Evolutionary conservation across 2,329 filamentous ascomycete species (phyloP), one percentile per base, ranked within the genome.

Genomic region (Diaporthe capsici): DNA sequence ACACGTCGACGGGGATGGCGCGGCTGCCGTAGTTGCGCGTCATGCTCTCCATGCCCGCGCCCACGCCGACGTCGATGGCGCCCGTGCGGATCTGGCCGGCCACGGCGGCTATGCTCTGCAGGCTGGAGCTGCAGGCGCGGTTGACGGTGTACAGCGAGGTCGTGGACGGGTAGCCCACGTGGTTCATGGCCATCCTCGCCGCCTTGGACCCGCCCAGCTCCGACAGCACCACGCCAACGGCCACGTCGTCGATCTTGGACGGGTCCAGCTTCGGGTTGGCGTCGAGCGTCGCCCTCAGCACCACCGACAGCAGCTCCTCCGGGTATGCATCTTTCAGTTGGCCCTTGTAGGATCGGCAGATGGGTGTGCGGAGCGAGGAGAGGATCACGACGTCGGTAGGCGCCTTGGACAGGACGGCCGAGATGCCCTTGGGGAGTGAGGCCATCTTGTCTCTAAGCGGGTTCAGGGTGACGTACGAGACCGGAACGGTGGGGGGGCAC

Each of bases 41-140:
- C 96, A 98, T 98, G 86, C 94, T 96, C 89, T 98, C 96, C 94
- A 97, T 98, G 42, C 96, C 96, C 2, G 94, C 96, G 13, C 92
- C 96, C 77, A 98, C 91, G 76, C 95, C 96, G 0, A 89, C 88
- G 77, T 92, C 90, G 71, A 96, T 93, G 79, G 91, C 90, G 1
- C 94, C 95, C 0, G 90, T 88, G n/a, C 91, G 90, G 79, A 98
- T 97, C 77, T 93, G 89, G 75, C 93, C 92, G 7, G 94, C 94
- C 4, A 98, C 88, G 20, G 88, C 86, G 1, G 95, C 93, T 70
- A 98, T 93, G 37, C 94, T 92, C 79, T 94, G 93, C 68, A 98
- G 88, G 3, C 93, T 93, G 9, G 92, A 94, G 22, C 92, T 92
- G 84, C 96, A 98, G 20, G 96, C 95, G 53, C 96, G 90, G 86